A percentile compares a stretch with the other conserved stretches of the same genome.
Conservation (phyloP, 331 rosid species). For the Dryas integrifolia region DNA sequence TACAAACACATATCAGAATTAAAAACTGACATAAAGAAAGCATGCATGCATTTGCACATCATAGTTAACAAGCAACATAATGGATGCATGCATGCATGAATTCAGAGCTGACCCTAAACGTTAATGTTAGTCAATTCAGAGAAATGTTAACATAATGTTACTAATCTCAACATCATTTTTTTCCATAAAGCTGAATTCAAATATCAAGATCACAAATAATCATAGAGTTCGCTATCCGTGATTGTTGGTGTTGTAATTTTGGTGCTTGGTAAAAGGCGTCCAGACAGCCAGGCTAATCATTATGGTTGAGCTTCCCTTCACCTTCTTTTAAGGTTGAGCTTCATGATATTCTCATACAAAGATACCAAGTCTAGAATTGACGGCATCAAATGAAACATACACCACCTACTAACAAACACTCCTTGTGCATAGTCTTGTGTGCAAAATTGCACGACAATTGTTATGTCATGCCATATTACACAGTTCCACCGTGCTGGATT, state of each 20-base stretch:
- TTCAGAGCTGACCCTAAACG: background rate
- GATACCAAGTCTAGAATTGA: background rate
- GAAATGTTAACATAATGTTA: background rate
- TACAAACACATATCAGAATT: background rate
- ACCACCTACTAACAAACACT: background rate
- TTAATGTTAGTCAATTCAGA: background rate
- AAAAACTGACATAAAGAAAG: background rate
- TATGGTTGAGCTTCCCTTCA: background rate
- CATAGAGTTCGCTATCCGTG: background rate
- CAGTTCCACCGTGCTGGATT: background rate
- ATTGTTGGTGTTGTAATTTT: background rate
- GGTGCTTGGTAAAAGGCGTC: background rate
- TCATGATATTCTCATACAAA: background rate
- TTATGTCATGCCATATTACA: conserved; percentile 2
- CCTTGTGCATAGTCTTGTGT: background rate
- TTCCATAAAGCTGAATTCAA: background rate
- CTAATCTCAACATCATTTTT: background rate
- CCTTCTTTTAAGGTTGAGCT: background rate
- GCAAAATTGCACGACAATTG: background rate
- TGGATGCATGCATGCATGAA: background rate
- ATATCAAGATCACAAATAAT: background rate
- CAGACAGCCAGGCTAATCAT: background rate
- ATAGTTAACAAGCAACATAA: background rate
- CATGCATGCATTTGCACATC: background rate
- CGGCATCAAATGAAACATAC: background rate